Evolutionary conservation across 768 basidiomycete species (phyloP).

Genomic region (Termitomyces sp.): DNA sequence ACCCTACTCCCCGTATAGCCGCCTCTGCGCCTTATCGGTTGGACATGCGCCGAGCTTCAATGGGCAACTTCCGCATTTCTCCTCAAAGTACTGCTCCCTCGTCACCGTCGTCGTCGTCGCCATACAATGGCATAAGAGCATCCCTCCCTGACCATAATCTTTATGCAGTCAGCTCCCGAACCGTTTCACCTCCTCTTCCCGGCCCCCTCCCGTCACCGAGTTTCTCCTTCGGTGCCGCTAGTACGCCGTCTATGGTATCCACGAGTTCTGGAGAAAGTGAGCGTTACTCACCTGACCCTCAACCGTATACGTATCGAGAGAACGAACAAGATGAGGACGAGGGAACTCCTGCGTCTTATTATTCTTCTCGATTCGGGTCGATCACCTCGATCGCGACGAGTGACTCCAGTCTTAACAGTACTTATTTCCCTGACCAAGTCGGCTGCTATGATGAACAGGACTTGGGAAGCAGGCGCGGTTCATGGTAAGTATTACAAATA

Average conservation of each 20-base stretch:
- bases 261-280: slow-evolving; percentile 46
- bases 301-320: slow-evolving; percentile 40
- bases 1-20: slow-evolving; percentile 20
- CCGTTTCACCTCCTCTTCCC: slow-evolving; percentile 36
- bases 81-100: slow-evolving; percentile 28
- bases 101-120: slow-evolving; percentile 38
- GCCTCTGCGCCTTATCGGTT: slow-evolving; percentile 30
- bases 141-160: slow-evolving; percentile 46
- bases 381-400: slow-evolving; percentile 56
- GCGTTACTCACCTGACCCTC: slow-evolving; percentile 47
- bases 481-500: slow-evolving; percentile 29
- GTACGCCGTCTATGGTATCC: slow-evolving; percentile 42
- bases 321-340: slow-evolving; percentile 52
- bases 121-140: slow-evolving; percentile 35
- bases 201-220: slow-evolving; percentile 58
- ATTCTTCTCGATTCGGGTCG: slow-evolving; percentile 53
- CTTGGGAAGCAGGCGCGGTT: slow-evolving; percentile 27
- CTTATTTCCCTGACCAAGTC: slow-evolving; percentile 40
- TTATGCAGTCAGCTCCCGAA: slow-evolving; percentile 42
- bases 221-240: slow-evolving; percentile 60
- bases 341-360: slow-evolving; percentile 38
- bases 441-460: slow-evolving; percentile 25
- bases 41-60: slow-evolving; percentile 33
- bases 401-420: slow-evolving; percentile 50
- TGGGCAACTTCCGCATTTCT: slow-evolving; percentile 32